Conservation (phyloP, 345 rosid genomes). For the Cardiospermum halicacabum region DNA sequence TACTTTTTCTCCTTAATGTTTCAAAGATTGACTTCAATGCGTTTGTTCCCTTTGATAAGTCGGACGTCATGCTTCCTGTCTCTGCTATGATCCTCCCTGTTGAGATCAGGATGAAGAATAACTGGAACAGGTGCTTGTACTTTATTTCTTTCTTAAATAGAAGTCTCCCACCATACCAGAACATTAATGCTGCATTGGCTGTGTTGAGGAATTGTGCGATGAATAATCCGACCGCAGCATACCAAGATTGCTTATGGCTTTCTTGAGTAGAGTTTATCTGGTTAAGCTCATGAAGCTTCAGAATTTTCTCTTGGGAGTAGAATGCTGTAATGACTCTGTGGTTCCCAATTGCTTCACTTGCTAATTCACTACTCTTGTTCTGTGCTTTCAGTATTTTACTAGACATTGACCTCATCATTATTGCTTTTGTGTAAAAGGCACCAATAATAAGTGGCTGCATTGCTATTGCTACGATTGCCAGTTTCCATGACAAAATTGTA, state of each 20-base stretch:
- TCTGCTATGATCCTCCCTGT: constrained; percentile 31
- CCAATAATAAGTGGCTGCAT: constrained; percentile 28
- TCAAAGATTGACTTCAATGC: constrained; percentile 22
- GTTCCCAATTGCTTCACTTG: constrained; percentile 33
- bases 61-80: constrained; percentile 36
- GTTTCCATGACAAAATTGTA: constrained; percentile 22
- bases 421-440: constrained; percentile 20
- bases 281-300: constrained; percentile 19
- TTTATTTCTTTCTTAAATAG: constrained; percentile 7
- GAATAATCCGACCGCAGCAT: constrained; percentile 26
- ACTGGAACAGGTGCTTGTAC: constrained; percentile 24
- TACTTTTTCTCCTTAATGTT: constrained; percentile 23
- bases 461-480: constrained; percentile 22
- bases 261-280: constrained; percentile 17
- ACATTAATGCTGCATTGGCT: constrained; percentile 14
- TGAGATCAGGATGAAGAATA: constrained; percentile 25
- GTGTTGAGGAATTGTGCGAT: constrained; percentile 23
- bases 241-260: constrained; percentile 29
- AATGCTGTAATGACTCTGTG: constrained; percentile 33
- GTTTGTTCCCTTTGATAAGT: constrained; percentile 23
- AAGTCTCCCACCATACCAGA: constrained; percentile 37
- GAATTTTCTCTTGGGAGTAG: constrained; percentile 22
- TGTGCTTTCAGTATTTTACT: constrained; percentile 27
- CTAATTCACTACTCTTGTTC: constrained; percentile 24
- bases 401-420: constrained; percentile 28